Base-by-base conservation (phyloP, 345 rosid species). In the Nasturtium officinale region DNA sequence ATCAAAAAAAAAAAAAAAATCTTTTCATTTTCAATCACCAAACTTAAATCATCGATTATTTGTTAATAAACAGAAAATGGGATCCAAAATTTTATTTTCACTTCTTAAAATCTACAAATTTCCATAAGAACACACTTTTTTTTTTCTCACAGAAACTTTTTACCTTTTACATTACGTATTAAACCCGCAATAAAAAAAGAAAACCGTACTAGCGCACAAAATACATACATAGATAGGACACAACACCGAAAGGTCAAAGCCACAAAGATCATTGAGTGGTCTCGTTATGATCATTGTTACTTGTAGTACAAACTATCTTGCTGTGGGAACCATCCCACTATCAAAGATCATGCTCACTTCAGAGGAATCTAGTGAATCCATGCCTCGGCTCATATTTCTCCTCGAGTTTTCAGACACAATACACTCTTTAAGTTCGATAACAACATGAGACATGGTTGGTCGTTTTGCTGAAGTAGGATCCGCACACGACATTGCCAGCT, bases 401-500 rank as follows among this genome's bases (percentile, higher is more conserved):
- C 20, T 67, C n/a, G 78, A 67, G 40, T 26, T 75, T 51, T 68
- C 66, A 26, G 79, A 54, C 13, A 53, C 46, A 30, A 67, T 30
- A 52, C 73, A 75, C 11, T 75, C 53, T 73, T 45, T 77, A 37
- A 50, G 52, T 50, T 29, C 26, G 1, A 6, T 2, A 30, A 60
- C 73, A 59, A 67, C 62, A 7, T 59, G 73, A 16, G 78, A 75
- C 77, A 74, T 74, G 72, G 33, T 74, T 74, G 77, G 77, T 65
- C 77, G 66, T 16, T 9, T 57, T 26, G 51, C 52, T 6, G 77
- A 74, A 17, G 72, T 15, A 10, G 72, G 72, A 37, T 74, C 6
- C 0, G 60, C 60, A 17, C 78, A 74, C 4, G 60, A 42, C 79
- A 75, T 60, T 13, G 79, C 79, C 21, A 75, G 28, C 26, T 75